These are phyloP conservation scores for Syncephalastrum contaminatum DNA, from an alignment of 371 early-diverging fungal genomes.

Conservation along the genomic window DNA sequence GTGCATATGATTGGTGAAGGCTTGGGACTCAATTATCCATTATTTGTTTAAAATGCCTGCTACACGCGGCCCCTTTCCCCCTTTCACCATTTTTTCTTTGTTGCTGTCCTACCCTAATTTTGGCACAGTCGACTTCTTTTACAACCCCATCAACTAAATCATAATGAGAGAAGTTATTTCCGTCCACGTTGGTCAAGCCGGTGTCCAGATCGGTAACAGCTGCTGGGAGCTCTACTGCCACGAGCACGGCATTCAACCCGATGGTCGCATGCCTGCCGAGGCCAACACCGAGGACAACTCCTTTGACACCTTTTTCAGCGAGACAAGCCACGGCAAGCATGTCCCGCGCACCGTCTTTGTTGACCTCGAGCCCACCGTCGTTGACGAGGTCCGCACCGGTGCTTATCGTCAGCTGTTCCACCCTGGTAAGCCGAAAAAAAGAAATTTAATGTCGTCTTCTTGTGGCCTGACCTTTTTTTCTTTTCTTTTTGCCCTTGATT, in stretches of 20 bases:
- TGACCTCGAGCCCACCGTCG: slow-evolving; percentile 97
- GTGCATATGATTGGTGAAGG: no score
- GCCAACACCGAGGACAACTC: slow-evolving; percentile 28
- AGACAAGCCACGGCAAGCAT: slow-evolving; percentile 95
- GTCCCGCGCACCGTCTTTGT: slow-evolving; percentile 98
- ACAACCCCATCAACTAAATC: slow-evolving; percentile 16
- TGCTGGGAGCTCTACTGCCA: slow-evolving; percentile 94
- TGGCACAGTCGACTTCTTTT: slow-evolving; percentile 19
- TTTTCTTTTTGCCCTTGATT: background rate
- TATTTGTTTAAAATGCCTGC: no score
- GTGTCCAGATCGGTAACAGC: slow-evolving; percentile 99
- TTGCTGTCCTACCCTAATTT: slow-evolving; percentile 34
- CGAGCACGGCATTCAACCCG: slow-evolving; percentile 94
- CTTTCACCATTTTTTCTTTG: slow-evolving; percentile 5
- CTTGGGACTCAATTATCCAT: no score
- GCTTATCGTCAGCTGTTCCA: slow-evolving; percentile 98
- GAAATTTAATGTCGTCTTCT: background rate
- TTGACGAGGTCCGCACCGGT: slow-evolving; percentile 96
- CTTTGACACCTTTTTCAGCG: slow-evolving; percentile 85
- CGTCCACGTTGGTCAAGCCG: slow-evolving; percentile 95
- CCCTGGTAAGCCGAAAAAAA: slow-evolving; percentile 62
- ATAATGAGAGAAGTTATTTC: slow-evolving; percentile 97
- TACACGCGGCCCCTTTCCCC: slow-evolving; percentile 3
- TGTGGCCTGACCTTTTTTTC: background rate
- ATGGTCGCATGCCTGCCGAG: slow-evolving; percentile 86